Evolutionary conservation across 2,329 filamentous ascomycete genomes (phyloP), one percentile per base, ranked within the genome.

Genomic region (Ceratocystis eucalypticola): DNA sequence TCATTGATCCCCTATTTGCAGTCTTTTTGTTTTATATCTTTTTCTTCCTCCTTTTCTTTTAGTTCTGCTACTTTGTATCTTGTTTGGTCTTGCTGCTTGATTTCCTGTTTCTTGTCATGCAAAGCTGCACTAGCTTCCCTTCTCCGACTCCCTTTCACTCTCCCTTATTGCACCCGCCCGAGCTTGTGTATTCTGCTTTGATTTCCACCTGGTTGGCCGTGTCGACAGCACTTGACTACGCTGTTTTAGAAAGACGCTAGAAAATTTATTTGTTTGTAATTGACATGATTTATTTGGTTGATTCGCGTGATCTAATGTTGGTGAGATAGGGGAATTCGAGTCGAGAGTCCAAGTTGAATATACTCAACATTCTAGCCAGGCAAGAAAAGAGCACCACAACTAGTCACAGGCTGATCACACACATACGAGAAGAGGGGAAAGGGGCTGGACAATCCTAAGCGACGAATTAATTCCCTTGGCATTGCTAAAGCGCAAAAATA

Each of bases 11-110:
- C 48, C 48, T 25, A 41, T 4, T 41, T 41, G 37, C 37, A 41
- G 37, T 41, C n/a, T 55, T 59, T 22, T 37, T 10, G 20, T 30
- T 62, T 22, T 33, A 66, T 66, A 65, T 66, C 66, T 62, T 53
- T 46, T 66, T 59, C 6, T 46, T 64, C 8, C 61, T 62, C 20
- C 41, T 37, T 59, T 65, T 17, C 17, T 25, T 28, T 41, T 50
- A 15, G 22, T 59, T 17, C 28, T 28, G 17, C 7, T 59, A 17
- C 53, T 59, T 59, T 17, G 25, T 59, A 17, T 33, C 28, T 30
- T 59, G 6, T 59, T 59, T 59, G 28, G 22, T 57, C 33, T 20
- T 53, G 48, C 10, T 53, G 20, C 25, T 10, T n/a, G 53, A 30
- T 8, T 59, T 59, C 53, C 33, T 30, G 7, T 33, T 59, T 59